A percentile compares a stretch with the other conserved stretches of the same genome.
Conservation (phyloP, 805 yeast genomes). For the Suhomyces kilbournensis region DNA sequence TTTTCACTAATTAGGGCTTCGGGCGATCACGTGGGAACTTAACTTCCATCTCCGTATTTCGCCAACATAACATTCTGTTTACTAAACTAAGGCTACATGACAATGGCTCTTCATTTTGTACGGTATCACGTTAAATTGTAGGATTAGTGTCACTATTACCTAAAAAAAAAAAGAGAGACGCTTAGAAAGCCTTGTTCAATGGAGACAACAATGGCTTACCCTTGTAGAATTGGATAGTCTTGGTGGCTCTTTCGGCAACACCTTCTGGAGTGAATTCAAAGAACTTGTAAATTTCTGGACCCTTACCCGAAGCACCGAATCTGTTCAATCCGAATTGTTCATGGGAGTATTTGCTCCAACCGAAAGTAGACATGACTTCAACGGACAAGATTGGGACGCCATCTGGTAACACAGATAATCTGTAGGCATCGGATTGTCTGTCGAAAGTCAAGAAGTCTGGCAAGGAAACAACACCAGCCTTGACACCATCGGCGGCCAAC, state of each 20-base stretch:
- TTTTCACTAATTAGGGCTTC: not conserved
- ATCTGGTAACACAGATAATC: slow-evolving; percentile 86
- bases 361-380: slow-evolving; percentile 87
- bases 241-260: slow-evolving; percentile 78
- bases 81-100: not conserved
- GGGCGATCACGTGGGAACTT: not conserved
- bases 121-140: not conserved
- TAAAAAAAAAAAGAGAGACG: not conserved
- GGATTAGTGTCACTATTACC: not conserved
- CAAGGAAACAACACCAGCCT: slow-evolving; percentile 81
- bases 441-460: slow-evolving; percentile 94
- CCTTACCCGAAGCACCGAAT: slow-evolving; percentile 97
- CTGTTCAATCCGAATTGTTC: slow-evolving; percentile 93
- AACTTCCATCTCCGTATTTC: not conserved
- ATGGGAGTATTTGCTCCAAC: slow-evolving; percentile 95
- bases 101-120: not conserved
- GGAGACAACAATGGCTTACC: slow-evolving; percentile 72
- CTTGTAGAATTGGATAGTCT: slow-evolving; percentile 79
- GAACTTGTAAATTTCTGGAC: slow-evolving; percentile 72
- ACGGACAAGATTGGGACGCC: slow-evolving; percentile 90
- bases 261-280: slow-evolving; percentile 94
- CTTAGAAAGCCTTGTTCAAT: slow-evolving; percentile 71
- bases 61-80: not conserved
- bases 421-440: slow-evolving; percentile 75
- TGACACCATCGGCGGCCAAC: slow-evolving; percentile 62